Evolutionary conservation across 352 stramenopile genomes (phyloP).

Genomic region (Pythium sp.): DNA sequence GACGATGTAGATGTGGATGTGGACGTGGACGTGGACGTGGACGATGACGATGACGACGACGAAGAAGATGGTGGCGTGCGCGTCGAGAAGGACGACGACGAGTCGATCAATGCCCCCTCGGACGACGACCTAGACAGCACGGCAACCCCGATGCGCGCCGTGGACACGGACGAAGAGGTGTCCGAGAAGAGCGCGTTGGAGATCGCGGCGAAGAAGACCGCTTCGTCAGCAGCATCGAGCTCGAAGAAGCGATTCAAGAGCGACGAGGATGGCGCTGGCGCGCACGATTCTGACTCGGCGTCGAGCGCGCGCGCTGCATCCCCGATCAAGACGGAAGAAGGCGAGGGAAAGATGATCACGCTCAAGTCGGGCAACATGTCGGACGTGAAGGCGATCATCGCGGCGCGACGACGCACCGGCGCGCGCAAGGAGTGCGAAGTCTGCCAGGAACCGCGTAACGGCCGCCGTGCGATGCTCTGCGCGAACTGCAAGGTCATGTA

Average conservation of each 20-base stretch:
- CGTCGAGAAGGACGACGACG: conserved; percentile 76
- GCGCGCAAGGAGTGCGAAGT: conserved; percentile 71
- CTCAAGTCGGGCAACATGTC: conserved; percentile 54
- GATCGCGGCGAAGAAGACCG: background rate
- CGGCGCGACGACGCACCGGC: conserved; percentile 58
- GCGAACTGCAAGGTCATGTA: conserved; percentile 82
- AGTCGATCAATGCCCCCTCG: conserved; percentile 66
- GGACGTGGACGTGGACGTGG: conserved; percentile 72
- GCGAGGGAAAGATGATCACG: conserved; percentile 14
- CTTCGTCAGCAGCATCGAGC: background rate
- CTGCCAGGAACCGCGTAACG: conserved; percentile 72
- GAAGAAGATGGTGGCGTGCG: conserved; percentile 51
- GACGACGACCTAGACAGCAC: conserved; percentile 76
- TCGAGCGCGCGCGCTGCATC: conserved; percentile 21
- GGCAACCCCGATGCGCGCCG: conserved; percentile 38
- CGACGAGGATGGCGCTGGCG: background rate
- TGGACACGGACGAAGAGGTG: conserved; percentile 46
- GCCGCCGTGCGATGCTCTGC: conserved; percentile 74
- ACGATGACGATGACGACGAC: conserved; percentile 48
- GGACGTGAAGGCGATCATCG: conserved; percentile 68
- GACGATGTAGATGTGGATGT: conserved; percentile 58
- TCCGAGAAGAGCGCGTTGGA: background rate
- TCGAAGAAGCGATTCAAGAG: background rate
- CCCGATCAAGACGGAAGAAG: conserved; percentile 18
- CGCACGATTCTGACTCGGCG: conserved; percentile 33